Base-by-base conservation (phyloP, 352 stramenopile genomes). In the Phytopythium cucurbitacearum region DNA sequence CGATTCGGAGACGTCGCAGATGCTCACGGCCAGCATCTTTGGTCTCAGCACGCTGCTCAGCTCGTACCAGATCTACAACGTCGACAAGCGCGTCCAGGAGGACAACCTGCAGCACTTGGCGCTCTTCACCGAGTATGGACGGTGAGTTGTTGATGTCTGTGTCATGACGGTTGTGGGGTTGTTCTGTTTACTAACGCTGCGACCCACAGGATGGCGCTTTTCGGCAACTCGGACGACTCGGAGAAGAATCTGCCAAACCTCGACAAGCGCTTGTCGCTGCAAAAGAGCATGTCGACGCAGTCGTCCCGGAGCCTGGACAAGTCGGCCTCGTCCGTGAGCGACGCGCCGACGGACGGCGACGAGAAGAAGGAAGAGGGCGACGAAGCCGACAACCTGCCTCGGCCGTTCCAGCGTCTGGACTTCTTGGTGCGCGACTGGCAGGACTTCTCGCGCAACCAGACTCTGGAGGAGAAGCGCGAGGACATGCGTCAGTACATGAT, bases 361-460 rank as follows among this genome's bases (percentile, higher is more conserved):
- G 51, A 57, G 12, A 40, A 56, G n/a, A 60, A 67, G 7, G 57
- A 67, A 32, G 60, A 76, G 21, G 60, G 60, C 38, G 60, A 61
- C 3, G 59, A 70, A 9, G 67, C 76, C 1, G 57, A 70, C 3
- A 60, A 73, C 9, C 41, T 66, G 16, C 72, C 76, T 5, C 73
- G 80, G 37, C 97, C 97, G 28, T 99, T 99, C 78, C 97, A 99
- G 75, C 88, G 84, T 34, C 87, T 99, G 13, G 95, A 99, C 72
- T 99, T 99, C 54, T 71, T 99, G 12, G 96, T 99, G 53, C 91
- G 97, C 33, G 97, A 99, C 77, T 99, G 96, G 95, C 95, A 99
- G 67, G 95, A 98, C 60, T 98, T 98, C 62, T 95, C 79, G n/a
- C 72, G 82, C 39, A 98, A 73, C 66, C 88, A 83, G 79, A 97